Base-by-base conservation (phyloP, 2,329 filamentous ascomycete species). In the Penicillium sp. region DNA sequence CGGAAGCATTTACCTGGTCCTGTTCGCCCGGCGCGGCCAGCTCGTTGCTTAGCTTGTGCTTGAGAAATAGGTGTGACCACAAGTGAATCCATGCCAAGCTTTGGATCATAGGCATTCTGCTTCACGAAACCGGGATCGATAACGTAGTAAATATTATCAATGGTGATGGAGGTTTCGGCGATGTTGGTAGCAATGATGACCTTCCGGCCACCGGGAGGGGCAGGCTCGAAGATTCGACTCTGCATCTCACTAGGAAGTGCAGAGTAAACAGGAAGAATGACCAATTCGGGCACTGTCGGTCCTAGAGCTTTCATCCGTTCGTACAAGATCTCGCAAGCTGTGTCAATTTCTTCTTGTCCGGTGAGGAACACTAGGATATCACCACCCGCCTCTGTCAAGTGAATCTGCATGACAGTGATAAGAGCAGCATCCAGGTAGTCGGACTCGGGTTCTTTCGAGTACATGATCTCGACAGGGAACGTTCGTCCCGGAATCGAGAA, bases 101-200 rank as follows among this genome's bases (percentile, higher is more conserved):
- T 98, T 0, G 94, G 91, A 72, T 99, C 94, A 73, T 97, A 99
- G 1, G 92, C 93, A 68, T 95, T 97, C 74, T 98, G 93, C 80
- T 99, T 99, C 63, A 97, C 94, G 68, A 98, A 99, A 1, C 95
- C 95, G 2, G 95, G 93, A 71, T 99, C 95, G 16, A 99, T 89
- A 19, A 99, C 96, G 73, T 96, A 98, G 80, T 94, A 97, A 67
- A 99, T 97, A 52, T 94, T 91, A 73, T 99, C 95, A 66, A 99
- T 98, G 0, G 95, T 99, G 72, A 99, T 95, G 57, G 92, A 97
- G 0, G 95, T 99, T 74, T 99, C 95, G 0, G 95, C 95, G 71
- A 99, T 99, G 70, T 99, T 99, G 38, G 95, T 99, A 2, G 95
- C 95, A 73, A 99, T 96, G 61, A 99, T 92, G 1, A 98, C 93